A percentile compares a stretch with the other conserved stretches of the same genome.
Conservation (phyloP, 495 filamentous ascomycete genomes). For the Trichoderma asperelloides region DNA sequence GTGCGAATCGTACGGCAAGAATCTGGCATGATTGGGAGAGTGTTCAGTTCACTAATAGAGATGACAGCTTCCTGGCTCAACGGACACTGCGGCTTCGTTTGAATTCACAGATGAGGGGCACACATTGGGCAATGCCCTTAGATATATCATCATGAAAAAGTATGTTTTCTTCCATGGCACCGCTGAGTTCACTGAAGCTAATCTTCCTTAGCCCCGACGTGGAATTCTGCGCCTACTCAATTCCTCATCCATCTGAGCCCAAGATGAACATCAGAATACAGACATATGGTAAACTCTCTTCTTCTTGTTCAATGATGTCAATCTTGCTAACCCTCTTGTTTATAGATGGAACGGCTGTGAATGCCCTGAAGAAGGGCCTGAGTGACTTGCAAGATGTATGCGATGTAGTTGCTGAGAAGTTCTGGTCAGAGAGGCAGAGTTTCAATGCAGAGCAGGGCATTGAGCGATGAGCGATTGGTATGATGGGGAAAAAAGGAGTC, state of each 20-base stretch:
- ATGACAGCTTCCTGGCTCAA: constrained; percentile 58
- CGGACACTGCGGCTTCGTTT: constrained; percentile 61
- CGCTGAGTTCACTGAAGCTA: neutral
- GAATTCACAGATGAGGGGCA: constrained; percentile 90
- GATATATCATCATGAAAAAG: constrained; percentile 99
- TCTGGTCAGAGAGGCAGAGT: constrained; percentile 35
- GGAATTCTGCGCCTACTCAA: constrained; percentile 96
- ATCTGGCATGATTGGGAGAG: constrained; percentile 22
- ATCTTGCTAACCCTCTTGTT: neutral
- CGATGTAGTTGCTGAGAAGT: constrained; percentile 83
- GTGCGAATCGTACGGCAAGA: constrained; percentile 46
- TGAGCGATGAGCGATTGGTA: neutral
- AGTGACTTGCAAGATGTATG: constrained; percentile 82
- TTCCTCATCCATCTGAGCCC: constrained; percentile 89
- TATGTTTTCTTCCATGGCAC: constrained; percentile 28
- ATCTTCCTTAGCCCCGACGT: constrained; percentile 64
- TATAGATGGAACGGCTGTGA: constrained; percentile 66
- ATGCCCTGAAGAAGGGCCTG: constrained; percentile 84
- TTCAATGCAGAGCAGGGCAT: constrained; percentile 7
- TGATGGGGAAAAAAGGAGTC: neutral
- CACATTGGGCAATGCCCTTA: constrained; percentile 86
- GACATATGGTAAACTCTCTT: constrained; percentile 65
- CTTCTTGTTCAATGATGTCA: neutral
- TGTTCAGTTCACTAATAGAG: constrained; percentile 13
- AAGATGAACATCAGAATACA: constrained; percentile 98